Percentiles rank a stretch among this genome's conserved stretches.
phyloP scores from a whole-genome alignment of 192 early-diverging fungal species.

The Coemansia sp. region DNA sequence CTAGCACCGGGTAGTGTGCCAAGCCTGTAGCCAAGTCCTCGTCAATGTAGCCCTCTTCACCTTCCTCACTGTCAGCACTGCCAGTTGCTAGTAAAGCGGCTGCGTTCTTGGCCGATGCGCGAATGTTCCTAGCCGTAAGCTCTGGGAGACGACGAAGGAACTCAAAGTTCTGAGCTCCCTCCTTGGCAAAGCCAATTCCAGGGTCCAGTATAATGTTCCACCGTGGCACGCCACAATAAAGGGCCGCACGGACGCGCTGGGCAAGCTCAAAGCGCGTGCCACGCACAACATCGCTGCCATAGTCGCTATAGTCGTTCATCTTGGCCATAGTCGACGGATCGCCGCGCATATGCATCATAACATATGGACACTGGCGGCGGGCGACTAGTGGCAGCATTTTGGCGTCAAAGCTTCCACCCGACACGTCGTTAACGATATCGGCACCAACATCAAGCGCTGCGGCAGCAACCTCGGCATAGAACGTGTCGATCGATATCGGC shows the following conservation, averaged over 20 bases:
- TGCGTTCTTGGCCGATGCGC: constrained; percentile 13
- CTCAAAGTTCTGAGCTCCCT: constrained; percentile 81
- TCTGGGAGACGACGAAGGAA: constrained; percentile 72
- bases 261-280: constrained; percentile 72
- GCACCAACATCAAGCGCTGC: constrained; percentile 89
- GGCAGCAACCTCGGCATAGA: constrained; percentile 77
- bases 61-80: constrained; percentile 12
- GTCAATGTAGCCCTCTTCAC: constrained; percentile 43
- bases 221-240: constrained; percentile 77
- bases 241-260: constrained; percentile 64
- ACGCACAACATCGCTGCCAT: constrained; percentile 65
- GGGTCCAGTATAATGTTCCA: constrained; percentile 99
- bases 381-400: constrained; percentile 81
- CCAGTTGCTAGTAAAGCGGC: background rate
- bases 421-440: constrained; percentile 93
- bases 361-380: constrained; percentile 74
- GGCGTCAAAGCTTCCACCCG: constrained; percentile 78
- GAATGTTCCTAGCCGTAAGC: constrained; percentile 41
- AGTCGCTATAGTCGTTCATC: constrained; percentile 70
- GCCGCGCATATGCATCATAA: constrained; percentile 99
- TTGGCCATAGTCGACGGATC: constrained; percentile 81
- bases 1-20: constrained; percentile 72
- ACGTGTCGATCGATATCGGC: constrained; percentile 95
- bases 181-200: constrained; percentile 97
- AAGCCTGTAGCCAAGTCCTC: constrained; percentile 49